Evolutionary conservation across 2,329 filamentous ascomycete species (phyloP), one percentile per base, ranked within the genome.

Genomic region (Chalara sp.): DNA sequence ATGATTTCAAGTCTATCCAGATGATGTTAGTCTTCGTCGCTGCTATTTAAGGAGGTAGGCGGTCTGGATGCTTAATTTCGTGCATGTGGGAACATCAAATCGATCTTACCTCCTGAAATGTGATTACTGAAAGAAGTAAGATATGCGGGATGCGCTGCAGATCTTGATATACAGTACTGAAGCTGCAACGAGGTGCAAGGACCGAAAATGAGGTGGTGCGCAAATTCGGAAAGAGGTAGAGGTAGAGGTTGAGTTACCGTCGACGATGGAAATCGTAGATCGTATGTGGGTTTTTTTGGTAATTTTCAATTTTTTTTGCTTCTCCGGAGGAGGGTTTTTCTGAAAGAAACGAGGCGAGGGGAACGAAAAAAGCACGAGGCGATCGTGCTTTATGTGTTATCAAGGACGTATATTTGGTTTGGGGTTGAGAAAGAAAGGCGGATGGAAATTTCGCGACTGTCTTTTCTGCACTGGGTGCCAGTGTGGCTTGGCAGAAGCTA

Each of bases 281-380:
- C 35, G 35, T 37, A 37, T 53, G 55, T 49, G 58, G 47, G 56
- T 60, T 59, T 61, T 63, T 63, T 58, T 59, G 53, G 55, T 55
- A 56, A 55, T 67, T 67, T 68, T 68, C 63, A 65, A 67, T 53
- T 66, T 68, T 67, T 68, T 68, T 68, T 67, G 56, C 52, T 52
- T 61, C 60, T 63, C 60, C 62, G 48, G 58, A 21, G 12, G 46
- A 41, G 63, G 59, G 56, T 49, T 63, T 66, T 67, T 66, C 50
- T 62, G 56, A 54, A 58, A 61, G 54, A 49, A 60, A 21, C 61
- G 58, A 58, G 61, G 64, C 53, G 60, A 63, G 57, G 61, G 64
- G 62, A 58, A 65, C 66, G 63, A 64, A 64, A 67, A 57, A 63
- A 63, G 61, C 51, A 65, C 62, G 59, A 62, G 57, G 53, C 32